These are phyloP conservation scores for Guadua angustifolia DNA, from an alignment of 176 grass and related monocot species.

Conservation along the genomic window DNA sequence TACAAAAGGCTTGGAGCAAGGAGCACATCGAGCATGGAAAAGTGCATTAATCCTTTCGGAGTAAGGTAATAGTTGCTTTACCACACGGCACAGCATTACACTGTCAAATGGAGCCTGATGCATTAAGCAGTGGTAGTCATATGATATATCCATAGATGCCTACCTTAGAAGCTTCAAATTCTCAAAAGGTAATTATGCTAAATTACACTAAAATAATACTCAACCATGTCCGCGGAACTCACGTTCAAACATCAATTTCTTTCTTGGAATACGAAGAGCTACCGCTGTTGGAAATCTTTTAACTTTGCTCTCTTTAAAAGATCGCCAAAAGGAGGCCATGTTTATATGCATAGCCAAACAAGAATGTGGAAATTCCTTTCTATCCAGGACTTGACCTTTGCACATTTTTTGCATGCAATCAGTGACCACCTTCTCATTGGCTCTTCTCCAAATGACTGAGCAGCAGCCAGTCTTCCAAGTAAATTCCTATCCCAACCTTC, in stretches of 20 bases:
- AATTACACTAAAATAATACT: neutral
- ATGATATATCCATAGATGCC: slow-evolving; percentile 38
- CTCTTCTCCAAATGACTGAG: slow-evolving; percentile 26
- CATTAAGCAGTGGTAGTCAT: slow-evolving; percentile 37
- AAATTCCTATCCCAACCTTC: slow-evolving; percentile 39
- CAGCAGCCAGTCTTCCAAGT: slow-evolving; percentile 25
- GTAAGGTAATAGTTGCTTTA: slow-evolving; percentile 42
- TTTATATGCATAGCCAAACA: neutral
- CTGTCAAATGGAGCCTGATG: slow-evolving; percentile 35
- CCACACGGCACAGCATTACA: slow-evolving; percentile 9
- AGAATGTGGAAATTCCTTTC: slow-evolving; percentile 14
- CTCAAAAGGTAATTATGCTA: neutral
- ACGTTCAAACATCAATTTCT: neutral
- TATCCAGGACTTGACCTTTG: slow-evolving; percentile 2
- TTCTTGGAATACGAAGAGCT: neutral
- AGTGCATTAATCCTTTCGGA: slow-evolving; percentile 33
- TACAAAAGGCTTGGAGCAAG: neutral
- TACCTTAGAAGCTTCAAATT: slow-evolving; percentile 37
- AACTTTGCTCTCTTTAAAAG: slow-evolving; percentile 22
- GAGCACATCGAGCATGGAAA: no score
- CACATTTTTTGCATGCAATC: slow-evolving; percentile 32
- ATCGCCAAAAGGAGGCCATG: neutral
- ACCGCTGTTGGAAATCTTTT: neutral
- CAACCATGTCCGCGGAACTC: slow-evolving; percentile 13
- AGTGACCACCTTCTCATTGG: slow-evolving; percentile 42